Conservation (phyloP, 1,284 basidiomycete genomes). For the Pascua sp. region DNA sequence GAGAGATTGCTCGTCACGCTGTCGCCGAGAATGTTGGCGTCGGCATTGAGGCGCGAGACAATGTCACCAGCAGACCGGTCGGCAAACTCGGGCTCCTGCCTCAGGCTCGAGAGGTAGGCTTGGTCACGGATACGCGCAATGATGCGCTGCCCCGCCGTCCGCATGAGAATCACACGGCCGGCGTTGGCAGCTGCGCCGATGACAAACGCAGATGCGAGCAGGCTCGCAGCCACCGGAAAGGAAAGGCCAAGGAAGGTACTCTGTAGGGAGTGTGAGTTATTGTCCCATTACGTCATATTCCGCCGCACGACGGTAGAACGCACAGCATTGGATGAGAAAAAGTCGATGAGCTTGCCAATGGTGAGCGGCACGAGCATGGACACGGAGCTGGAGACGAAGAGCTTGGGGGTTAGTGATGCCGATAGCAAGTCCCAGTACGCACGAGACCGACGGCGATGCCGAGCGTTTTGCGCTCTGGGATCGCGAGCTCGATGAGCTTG, state of each 20-base stretch:
- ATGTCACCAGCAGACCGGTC: constrained; percentile 93
- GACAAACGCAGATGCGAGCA: constrained; percentile 77
- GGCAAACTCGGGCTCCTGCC: constrained; percentile 88
- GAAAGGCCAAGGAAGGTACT: constrained; percentile 73
- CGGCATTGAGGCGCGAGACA: constrained; percentile 82
- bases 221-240: constrained; percentile 71
- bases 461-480: constrained; percentile 71
- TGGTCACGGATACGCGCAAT: constrained; percentile 80
- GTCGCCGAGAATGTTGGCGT: constrained; percentile 93
- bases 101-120: constrained; percentile 74
- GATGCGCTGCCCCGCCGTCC: constrained; percentile 83
- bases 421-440: constrained; percentile 17
- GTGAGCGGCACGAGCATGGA: constrained; percentile 88
- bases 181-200: constrained; percentile 84
- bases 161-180: constrained; percentile 66
- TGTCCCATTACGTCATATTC: too few relatives aligned
- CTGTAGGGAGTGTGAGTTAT: constrained; percentile 45
- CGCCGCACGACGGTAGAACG: constrained; percentile 28
- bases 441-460: constrained; percentile 63
- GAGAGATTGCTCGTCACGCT: constrained; percentile 88
- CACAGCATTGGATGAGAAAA: constrained; percentile 74
- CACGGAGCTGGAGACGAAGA: constrained; percentile 56
- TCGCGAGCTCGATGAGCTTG: constrained; percentile 72
- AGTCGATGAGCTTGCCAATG: constrained; percentile 86
- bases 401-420: constrained; percentile 52